These are phyloP conservation scores for Nemania diffusa DNA, from an alignment of 2,329 filamentous ascomycete species.

Conservation along the genomic window DNA sequence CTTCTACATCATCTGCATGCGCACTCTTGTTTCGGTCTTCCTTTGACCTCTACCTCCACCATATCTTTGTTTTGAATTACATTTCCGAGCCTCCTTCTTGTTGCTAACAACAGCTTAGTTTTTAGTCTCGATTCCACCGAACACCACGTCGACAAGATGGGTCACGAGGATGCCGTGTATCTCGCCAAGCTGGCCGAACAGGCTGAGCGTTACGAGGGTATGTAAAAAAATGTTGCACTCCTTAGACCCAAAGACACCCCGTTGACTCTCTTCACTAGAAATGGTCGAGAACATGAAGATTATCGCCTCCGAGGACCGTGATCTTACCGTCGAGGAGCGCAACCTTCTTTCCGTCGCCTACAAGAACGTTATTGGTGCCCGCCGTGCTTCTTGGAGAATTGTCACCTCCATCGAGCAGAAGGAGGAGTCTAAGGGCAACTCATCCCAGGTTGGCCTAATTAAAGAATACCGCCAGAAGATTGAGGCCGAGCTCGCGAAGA, in stretches of 20 bases:
- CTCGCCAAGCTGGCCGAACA: constrained; percentile 99
- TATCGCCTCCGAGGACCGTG: constrained; percentile 86
- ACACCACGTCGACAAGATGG: constrained; percentile 75
- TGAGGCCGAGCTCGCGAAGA: constrained; percentile 94
- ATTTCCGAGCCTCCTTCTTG: constrained; percentile 1
- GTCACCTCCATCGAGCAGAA: constrained; percentile 99
- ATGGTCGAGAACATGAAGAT: constrained; percentile 99
- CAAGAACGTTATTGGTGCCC: constrained; percentile 98
- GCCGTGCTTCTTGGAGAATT: constrained; percentile 98
- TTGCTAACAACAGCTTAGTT: constrained; percentile 29
- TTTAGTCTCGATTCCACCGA: constrained; percentile 36
- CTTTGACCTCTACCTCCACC: constrained; percentile 31
- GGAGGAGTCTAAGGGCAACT: constrained; percentile 99
- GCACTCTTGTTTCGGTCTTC: constrained; percentile 26
- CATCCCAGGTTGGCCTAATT: constrained; percentile 88
- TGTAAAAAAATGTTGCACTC: constrained; percentile 48
- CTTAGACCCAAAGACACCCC: constrained; percentile 15
- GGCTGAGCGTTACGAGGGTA: constrained; percentile 99
- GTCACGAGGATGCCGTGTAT: constrained; percentile 99
- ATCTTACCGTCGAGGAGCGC: constrained; percentile 92
- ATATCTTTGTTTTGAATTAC: constrained; percentile 33
- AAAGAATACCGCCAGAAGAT: constrained; percentile 99
- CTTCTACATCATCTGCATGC: constrained; percentile 9
- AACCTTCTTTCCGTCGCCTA: constrained; percentile 98
- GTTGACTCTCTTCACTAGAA: constrained; percentile 66